Evolutionary conservation across 1,139 yeast genomes (phyloP).

Genomic region (Debaryomycetaceae sp.): DNA sequence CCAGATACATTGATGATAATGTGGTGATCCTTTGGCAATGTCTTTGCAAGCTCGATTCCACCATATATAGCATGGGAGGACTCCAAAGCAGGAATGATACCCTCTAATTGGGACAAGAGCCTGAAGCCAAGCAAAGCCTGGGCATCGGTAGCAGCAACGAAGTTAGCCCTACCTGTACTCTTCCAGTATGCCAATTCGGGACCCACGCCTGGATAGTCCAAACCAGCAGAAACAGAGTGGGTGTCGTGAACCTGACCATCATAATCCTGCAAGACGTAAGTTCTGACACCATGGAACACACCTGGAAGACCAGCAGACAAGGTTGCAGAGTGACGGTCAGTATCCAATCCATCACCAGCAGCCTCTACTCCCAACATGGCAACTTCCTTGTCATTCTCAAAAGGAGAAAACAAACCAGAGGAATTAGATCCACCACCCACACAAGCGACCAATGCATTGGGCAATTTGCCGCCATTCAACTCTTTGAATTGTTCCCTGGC

Average conservation of each 20-base stretch:
- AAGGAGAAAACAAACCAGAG: conserved; percentile 93
- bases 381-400: conserved; percentile 76
- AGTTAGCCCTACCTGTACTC: conserved; percentile 85
- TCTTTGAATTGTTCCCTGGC: conserved; percentile 85
- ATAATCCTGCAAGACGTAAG: conserved; percentile 81
- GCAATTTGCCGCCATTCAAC: conserved; percentile 75
- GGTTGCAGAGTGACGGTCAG: conserved; percentile 88
- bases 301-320: conserved; percentile 92
- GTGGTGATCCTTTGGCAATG: conserved; percentile 73
- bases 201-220: conserved; percentile 99
- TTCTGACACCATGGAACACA: conserved; percentile 96
- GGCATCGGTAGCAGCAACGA: conserved; percentile 89
- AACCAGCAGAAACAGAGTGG: conserved; percentile 96
- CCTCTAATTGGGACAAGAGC: conserved; percentile 86
- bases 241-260: conserved; percentile 98
- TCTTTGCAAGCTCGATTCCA: conserved; percentile 85
- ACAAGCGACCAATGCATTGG: conserved; percentile 94
- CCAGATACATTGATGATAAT: conserved; percentile 90
- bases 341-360: conserved; percentile 95
- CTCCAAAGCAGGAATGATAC: conserved; percentile 97
- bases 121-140: conserved; percentile 90
- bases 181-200: conserved; percentile 98
- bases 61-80: conserved; percentile 95
- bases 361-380: conserved; percentile 94
- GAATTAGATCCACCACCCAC: conserved; percentile 99